Evolutionary conservation across 495 filamentous ascomycete genomes (phyloP), one percentile per base, ranked within the genome.

Genomic region (Penicillium tannophilum): DNA sequence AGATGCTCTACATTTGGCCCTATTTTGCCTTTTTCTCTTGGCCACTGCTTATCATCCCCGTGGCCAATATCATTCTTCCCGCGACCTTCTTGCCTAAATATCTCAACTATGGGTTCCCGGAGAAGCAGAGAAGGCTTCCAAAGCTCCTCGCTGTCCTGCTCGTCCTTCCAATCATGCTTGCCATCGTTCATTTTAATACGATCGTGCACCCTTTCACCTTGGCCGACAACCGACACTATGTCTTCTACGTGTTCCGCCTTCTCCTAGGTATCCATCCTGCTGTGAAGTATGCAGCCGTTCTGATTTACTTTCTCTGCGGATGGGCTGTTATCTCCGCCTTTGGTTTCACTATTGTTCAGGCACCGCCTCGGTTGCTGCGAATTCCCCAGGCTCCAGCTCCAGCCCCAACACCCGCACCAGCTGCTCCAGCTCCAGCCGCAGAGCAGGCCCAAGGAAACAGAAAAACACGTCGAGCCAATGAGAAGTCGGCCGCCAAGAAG

Each of bases 201-300:
- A 86, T 95, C 57, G 85, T 98, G 53, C 94, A 98, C 69, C 94
- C 94, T 1, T 98, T 97, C 64, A 96, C 93, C 1, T 82, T 98
- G 4, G 94, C 94, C 30, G 94, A 98, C 70, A 98, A 98, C 74
- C 81, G 94, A 3, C 95, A 98, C 70, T 98, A 96, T 76, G 84
- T 94, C 55, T 98, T 98, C 75, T 98, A 98, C 72, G 79, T 94
- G 56, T 98, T 98, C 77, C 88, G 91, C 0, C 83, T 95, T 60
- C 87, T 92, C 11, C 85, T 95, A 53, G 79, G 84, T 4, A 76
- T 77, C 23, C 84, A 91, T 55, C 76, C 82, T 1, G 70, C 74
- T 17, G 67, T 89, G 14, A 86, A 88, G 35, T 95, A 95, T 67
- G 68, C 82, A 16, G 86, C 88, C 3, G 85, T 86, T 0, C 77